Evolutionary conservation across 2,329 filamentous ascomycete species (phyloP).

Genomic region (Lecanicillium sp.): DNA sequence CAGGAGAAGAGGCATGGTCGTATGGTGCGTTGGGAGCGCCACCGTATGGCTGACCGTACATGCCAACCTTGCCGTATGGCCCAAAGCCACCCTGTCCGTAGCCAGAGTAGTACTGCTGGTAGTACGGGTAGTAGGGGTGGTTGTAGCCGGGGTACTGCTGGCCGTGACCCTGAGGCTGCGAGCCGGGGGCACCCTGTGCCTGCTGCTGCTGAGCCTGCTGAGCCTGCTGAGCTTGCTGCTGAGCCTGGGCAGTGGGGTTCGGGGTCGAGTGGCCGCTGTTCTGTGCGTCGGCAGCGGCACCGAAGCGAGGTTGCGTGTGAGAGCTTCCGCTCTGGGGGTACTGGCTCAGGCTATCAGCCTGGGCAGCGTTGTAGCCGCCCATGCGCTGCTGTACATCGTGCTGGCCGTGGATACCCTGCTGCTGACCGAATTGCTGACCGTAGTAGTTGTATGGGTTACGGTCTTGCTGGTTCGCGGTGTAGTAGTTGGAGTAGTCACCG

Average conservation of each 20-base stretch:
- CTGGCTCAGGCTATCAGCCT: conserved; percentile 56
- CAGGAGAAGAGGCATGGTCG: conserved; percentile 47
- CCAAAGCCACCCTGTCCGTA: conserved; percentile 45
- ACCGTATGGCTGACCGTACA: conserved; percentile 50
- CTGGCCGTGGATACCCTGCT: conserved; percentile 53
- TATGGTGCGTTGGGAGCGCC: conserved; percentile 50
- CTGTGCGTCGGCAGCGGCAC: conserved; percentile 57
- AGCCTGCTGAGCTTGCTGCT: conserved; percentile 32
- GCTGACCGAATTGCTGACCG: conserved; percentile 49
- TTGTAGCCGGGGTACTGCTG: conserved; percentile 43
- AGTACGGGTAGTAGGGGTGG: conserved; percentile 59
- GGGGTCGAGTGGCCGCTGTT: conserved; percentile 88
- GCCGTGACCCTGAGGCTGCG: conserved; percentile 36
- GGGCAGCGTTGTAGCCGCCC: conserved; percentile 64
- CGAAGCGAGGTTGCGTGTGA: conserved; percentile 52
- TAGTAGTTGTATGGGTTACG: conserved; percentile 81
- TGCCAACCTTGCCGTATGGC: conserved; percentile 47
- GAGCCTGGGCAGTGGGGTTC: conserved; percentile 60
- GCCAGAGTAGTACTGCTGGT: conserved; percentile 51
- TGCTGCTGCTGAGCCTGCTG: conserved; percentile 33
- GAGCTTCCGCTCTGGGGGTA: conserved; percentile 64
- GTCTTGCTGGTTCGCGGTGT: conserved; percentile 65
- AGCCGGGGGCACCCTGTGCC: conserved; percentile 32
- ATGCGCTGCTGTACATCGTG: conserved; percentile 76
- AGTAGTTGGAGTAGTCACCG: conserved; percentile 78